Evolutionary conservation across 2,329 filamentous ascomycete species (phyloP).

Genomic region (Alternaria ventricosa): DNA sequence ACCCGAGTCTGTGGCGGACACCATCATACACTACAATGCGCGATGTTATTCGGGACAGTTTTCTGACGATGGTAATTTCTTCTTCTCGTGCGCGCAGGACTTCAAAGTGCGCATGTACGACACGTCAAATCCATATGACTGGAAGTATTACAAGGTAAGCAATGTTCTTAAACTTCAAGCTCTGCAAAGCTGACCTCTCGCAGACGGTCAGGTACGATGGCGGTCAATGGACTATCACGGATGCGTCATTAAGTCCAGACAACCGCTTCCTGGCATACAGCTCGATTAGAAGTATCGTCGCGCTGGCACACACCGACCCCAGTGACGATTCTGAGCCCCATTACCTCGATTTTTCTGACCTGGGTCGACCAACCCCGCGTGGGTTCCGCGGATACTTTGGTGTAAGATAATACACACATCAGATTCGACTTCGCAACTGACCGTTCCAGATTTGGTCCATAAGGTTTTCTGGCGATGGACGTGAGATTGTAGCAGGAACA

Average conservation of each 20-base stretch:
- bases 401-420: slow-evolving; percentile 6
- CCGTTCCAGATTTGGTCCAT: slow-evolving; percentile 77
- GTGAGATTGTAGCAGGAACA: slow-evolving; percentile 89
- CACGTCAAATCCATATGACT: slow-evolving; percentile 91
- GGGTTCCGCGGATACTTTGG: slow-evolving; percentile 48
- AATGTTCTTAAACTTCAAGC: neutral
- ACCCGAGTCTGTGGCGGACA: slow-evolving; percentile 78
- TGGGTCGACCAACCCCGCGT: slow-evolving; percentile 47
- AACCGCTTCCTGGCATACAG: slow-evolving; percentile 92
- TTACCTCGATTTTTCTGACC: slow-evolving; percentile 73
- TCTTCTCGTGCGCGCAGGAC: slow-evolving; percentile 90
- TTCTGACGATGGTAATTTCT: slow-evolving; percentile 96
- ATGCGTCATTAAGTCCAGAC: slow-evolving; percentile 88
- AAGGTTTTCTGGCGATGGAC: slow-evolving; percentile 88
- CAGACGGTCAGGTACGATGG: slow-evolving; percentile 84
- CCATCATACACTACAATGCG: slow-evolving; percentile 84
- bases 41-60: slow-evolving; percentile 96
- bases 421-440: slow-evolving; percentile 3
- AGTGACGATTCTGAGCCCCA: slow-evolving; percentile 81
- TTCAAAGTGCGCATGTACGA: slow-evolving; percentile 97
- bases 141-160: slow-evolving; percentile 90
- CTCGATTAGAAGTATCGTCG: slow-evolving; percentile 83
- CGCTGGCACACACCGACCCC: slow-evolving; percentile 85
- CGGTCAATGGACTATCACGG: slow-evolving; percentile 95
- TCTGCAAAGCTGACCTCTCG: slow-evolving; percentile 41